Percentiles rank a stretch among this genome's conserved stretches.
These are phyloP conservation scores for Eutrema heterophyllum DNA, from an alignment of 345 rosid species.

Conservation along the genomic window DNA sequence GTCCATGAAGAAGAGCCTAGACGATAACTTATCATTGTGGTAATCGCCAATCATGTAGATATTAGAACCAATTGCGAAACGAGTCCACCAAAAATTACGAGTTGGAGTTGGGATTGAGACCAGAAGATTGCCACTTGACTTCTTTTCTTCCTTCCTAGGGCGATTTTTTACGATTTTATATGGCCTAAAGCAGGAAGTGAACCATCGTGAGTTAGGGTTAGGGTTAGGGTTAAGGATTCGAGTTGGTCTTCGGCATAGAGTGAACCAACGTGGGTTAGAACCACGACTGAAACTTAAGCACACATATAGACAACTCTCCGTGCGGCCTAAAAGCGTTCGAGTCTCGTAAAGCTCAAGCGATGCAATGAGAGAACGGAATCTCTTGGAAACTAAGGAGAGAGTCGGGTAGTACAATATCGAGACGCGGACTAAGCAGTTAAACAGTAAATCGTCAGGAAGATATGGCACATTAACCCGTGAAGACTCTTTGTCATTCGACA, in stretches of 20 bases:
- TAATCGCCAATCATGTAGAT: too few relatives aligned
- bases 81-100: too few relatives aligned
- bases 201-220: too few relatives aligned
- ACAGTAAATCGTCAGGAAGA: background rate
- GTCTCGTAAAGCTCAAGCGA: background rate
- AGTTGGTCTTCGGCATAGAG: background rate
- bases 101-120: too few relatives aligned
- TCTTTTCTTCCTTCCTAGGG: too few relatives aligned
- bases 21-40: too few relatives aligned
- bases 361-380: background rate
- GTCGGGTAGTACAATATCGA: background rate
- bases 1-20: too few relatives aligned
- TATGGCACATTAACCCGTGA: background rate
- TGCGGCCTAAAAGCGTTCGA: background rate
- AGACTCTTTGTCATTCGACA: background rate
- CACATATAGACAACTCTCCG: background rate
- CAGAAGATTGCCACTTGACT: too few relatives aligned
- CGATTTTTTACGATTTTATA: too few relatives aligned
- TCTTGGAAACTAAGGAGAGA: constrained; percentile 14
- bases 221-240: too few relatives aligned
- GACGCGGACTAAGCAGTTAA: background rate
- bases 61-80: too few relatives aligned
- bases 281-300: background rate
- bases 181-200: too few relatives aligned
- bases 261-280: background rate